Conservation (phyloP, 2,329 filamentous ascomycete genomes). For the Exophiala calicioides region DNA sequence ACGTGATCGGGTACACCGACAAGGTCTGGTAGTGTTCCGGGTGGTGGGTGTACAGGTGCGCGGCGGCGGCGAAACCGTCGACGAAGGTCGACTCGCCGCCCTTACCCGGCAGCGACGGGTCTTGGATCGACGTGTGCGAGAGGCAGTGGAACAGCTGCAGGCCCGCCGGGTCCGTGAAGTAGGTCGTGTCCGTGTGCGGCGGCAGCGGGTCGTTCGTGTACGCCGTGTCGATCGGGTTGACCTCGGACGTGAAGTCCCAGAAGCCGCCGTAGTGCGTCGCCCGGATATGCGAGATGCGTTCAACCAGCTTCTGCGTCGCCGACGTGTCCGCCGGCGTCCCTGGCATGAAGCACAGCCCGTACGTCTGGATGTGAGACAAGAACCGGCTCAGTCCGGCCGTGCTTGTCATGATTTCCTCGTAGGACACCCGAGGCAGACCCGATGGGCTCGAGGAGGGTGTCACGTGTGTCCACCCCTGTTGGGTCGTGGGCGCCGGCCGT, state of each 20-base stretch:
- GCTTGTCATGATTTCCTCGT: slow-evolving; percentile 63
- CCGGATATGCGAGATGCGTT: slow-evolving; percentile 82
- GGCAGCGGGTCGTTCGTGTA: slow-evolving; percentile 84
- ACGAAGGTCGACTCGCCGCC: slow-evolving; percentile 82
- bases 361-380: slow-evolving; percentile 26
- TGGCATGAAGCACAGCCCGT: slow-evolving; percentile 28
- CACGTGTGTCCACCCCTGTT: slow-evolving; percentile 22
- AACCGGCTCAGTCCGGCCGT: slow-evolving; percentile 19
- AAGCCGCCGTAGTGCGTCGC: slow-evolving; percentile 88
- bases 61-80: slow-evolving; percentile 78
- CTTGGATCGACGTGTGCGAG: slow-evolving; percentile 61
- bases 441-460: slow-evolving; percentile 7
- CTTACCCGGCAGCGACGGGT: slow-evolving; percentile 40
- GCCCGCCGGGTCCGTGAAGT: slow-evolving; percentile 89
- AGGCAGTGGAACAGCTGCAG: slow-evolving; percentile 92
- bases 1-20: slow-evolving; percentile 60
- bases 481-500: neutral
- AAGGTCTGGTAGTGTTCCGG: slow-evolving; percentile 61
- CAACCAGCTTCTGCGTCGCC: slow-evolving; percentile 72
- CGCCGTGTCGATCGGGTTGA: slow-evolving; percentile 84
- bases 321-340: slow-evolving; percentile 49
- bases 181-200: slow-evolving; percentile 92
- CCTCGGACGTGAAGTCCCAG: slow-evolving; percentile 86
- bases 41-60: slow-evolving; percentile 57
- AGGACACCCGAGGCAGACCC: slow-evolving; percentile 46